phyloP scores from a whole-genome alignment of 345 rosid genomes.

The Raphanus sativus region DNA sequence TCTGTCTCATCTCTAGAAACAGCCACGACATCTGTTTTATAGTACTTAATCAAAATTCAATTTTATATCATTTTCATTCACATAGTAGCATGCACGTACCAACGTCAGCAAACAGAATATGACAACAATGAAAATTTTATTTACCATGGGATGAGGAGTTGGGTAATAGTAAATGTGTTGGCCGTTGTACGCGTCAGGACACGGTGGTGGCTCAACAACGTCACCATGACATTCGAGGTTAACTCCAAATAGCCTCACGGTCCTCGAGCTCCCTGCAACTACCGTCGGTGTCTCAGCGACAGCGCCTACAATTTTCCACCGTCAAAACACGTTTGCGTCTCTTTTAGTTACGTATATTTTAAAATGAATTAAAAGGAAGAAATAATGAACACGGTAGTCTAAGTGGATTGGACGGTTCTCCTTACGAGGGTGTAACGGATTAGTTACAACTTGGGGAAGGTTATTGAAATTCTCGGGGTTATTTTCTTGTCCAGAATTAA shows the following conservation, averaged over 20 bases:
- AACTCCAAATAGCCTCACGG: conserved; percentile 84
- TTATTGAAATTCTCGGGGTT: conserved; percentile 29
- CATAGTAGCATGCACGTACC: not conserved
- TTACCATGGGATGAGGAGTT: conserved; percentile 39
- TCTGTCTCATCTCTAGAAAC: conserved; percentile 40
- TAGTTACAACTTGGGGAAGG: conserved; percentile 32
- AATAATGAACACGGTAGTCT: conserved; percentile 39
- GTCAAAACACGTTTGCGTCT: conserved; percentile 30
- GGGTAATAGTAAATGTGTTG: conserved; percentile 36
- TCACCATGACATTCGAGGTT: conserved; percentile 71
- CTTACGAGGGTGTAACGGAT: conserved; percentile 28
- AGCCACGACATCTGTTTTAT: conserved; percentile 32
- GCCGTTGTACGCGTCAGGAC: conserved; percentile 22
- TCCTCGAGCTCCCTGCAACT: conserved; percentile 56
- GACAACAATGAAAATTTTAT: not conserved
- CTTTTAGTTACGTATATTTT: conserved; percentile 14
- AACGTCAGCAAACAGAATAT: conserved; percentile 19
- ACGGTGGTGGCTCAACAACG: conserved; percentile 33
- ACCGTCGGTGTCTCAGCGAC: conserved; percentile 33
- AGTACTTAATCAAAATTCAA: not conserved
- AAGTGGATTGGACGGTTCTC: conserved; percentile 36
- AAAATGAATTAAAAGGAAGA: conserved; percentile 4
- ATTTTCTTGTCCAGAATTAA: conserved; percentile 8
- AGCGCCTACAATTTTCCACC: conserved; percentile 38
- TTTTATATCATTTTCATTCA: not conserved